Evolutionary conservation across 164 flowering plant genomes (phyloP), one percentile per base, ranked within the genome.

Genomic region (Macadamia integrifolia): DNA sequence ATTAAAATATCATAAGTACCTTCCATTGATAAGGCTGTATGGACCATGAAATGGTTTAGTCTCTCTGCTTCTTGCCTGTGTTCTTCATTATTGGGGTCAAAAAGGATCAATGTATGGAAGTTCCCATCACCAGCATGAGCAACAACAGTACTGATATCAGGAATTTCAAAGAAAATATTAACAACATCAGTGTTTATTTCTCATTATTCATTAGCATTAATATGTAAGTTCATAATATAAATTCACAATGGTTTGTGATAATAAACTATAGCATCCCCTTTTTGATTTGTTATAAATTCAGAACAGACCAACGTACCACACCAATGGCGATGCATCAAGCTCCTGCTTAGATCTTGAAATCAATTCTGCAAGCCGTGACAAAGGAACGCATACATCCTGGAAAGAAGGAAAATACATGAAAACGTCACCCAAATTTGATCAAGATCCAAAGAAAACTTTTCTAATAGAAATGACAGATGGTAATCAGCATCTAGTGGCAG

Each of bases 121-220:
- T 94, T 94, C 42, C 98, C 98, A 75, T 94, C 98, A 79, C 98
- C 98, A 74, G 98, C 98, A 92, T 94, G 98, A 73, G 98, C 97
- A 79, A 94, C 77, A 49, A 94, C 89, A 0, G 93, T 80, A 83
- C 98, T 93, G 89, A 66, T 28, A 70, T 61, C n/a, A 66, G 30
- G 55, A 71, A 66, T 17, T 48, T 67, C 29, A 72, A 44, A 29
- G 31, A 6, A 55, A 64, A 17, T 23, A 60, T 48, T 14, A 28
- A n/a, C 30, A 55, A 53, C 62, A 62, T 63, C 0, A 35, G 40
- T 35, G 40, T 35, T 35, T 35, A 35, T 35, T 5, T 35, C 40
- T 35, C 40, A 35, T 35, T 35, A 35, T 35, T 35, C 40, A 35
- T 35, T 35, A 35, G 40, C 40, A 35, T 35, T 35, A 46, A 46